These are phyloP conservation scores for Leccinum colubrinum DNA, from an alignment of 1,284 basidiomycete genomes.

Conservation along the genomic window DNA sequence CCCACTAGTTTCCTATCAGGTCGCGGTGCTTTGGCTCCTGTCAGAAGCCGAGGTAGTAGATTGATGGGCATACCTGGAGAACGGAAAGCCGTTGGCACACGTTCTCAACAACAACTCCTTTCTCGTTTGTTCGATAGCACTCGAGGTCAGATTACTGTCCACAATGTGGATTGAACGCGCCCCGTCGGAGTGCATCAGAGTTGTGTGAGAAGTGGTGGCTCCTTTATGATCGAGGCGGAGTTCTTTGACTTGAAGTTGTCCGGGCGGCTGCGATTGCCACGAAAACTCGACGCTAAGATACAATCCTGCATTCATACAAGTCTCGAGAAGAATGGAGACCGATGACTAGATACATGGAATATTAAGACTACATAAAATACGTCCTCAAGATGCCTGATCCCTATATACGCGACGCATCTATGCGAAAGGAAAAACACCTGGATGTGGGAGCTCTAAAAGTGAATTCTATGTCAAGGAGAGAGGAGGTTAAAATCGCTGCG, in stretches of 20 bases:
- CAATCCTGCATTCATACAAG: slow-evolving; percentile 24
- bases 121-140: slow-evolving; percentile 22
- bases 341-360: slow-evolving; percentile 30
- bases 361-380: slow-evolving; percentile 38
- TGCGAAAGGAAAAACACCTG: slow-evolving; percentile 14
- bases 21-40: slow-evolving; percentile 1
- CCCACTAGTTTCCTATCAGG: slow-evolving; percentile 49
- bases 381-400: slow-evolving; percentile 37
- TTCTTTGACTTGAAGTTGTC: slow-evolving; percentile 4
- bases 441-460: slow-evolving; percentile 19
- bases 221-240: slow-evolving; percentile 12
- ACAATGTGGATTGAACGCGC: slow-evolving; percentile 18
- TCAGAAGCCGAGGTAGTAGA: background rate
- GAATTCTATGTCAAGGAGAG: slow-evolving; percentile 21
- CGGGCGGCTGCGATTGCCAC: background rate
- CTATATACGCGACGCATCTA: slow-evolving; percentile 34
- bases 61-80: slow-evolving; percentile 30
- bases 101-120: slow-evolving; percentile 17
- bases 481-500: slow-evolving; percentile 10
- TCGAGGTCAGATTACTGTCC: slow-evolving; percentile 22
- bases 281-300: slow-evolving; percentile 5
- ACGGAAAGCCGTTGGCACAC: slow-evolving; percentile 30
- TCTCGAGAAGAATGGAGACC: slow-evolving; percentile 5
- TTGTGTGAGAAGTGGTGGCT: background rate
- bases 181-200: slow-evolving; percentile 13